Evolutionary conservation across 805 yeast species (phyloP).

Genomic region (Yamadazyma tumulicola): DNA sequence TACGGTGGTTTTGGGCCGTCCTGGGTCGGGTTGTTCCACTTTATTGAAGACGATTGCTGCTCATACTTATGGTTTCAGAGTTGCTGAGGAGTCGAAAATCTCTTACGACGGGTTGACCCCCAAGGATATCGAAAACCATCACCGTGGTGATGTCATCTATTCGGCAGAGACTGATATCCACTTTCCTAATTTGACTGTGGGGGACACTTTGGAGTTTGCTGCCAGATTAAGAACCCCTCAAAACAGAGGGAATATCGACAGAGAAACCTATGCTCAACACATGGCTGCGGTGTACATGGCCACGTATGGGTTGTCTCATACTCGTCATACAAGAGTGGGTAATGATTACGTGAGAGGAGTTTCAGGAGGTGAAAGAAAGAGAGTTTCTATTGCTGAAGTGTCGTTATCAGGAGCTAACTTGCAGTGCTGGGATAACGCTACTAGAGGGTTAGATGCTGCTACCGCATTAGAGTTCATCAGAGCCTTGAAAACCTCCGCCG

Average conservation of each 20-base stretch:
- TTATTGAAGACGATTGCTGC: constrained; percentile 35
- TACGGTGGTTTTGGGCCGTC: constrained; percentile 38
- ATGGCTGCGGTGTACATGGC: constrained; percentile 42
- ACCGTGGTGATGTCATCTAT: constrained; percentile 36
- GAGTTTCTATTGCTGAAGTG: constrained; percentile 81
- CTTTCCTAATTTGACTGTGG: constrained; percentile 53
- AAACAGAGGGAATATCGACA: constrained; percentile 29
- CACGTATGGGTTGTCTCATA: constrained; percentile 49
- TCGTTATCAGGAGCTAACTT: constrained; percentile 54
- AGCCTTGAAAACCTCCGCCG: constrained; percentile 60
- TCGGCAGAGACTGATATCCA: constrained; percentile 55
- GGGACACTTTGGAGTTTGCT: constrained; percentile 54
- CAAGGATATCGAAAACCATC: constrained; percentile 23
- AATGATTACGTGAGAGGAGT: constrained; percentile 66
- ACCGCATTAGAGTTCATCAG: constrained; percentile 74
- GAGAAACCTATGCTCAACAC: constrained; percentile 34
- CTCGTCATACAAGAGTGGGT: constrained; percentile 57
- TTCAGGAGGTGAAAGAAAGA: constrained; percentile 82
- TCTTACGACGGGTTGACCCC: constrained; percentile 32
- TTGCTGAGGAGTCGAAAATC: constrained; percentile 28
- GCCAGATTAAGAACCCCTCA: constrained; percentile 45
- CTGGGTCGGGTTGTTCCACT: constrained; percentile 40
- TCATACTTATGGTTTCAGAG: constrained; percentile 32
- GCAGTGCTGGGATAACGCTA: constrained; percentile 68
- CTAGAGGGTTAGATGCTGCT: constrained; percentile 81